Percentiles rank a stretch among this genome's conserved stretches.
These are phyloP conservation scores for Fragilaria crotonensis DNA, from an alignment of 108 stramenopile genomes.

Conservation along the genomic window DNA sequence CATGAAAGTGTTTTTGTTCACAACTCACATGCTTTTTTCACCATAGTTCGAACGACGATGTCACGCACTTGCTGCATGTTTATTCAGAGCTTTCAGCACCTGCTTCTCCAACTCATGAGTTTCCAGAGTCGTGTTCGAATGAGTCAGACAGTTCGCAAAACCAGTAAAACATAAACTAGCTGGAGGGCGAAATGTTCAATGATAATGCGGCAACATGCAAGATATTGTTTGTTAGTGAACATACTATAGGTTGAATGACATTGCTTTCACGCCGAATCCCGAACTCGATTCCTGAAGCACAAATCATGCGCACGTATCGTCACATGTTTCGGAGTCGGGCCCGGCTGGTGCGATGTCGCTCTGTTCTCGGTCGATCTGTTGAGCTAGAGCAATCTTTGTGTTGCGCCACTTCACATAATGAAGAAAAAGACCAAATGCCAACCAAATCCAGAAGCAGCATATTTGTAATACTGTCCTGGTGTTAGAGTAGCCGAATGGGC, in stretches of 20 bases:
- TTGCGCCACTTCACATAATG: conserved; percentile 10
- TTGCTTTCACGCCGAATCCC: too few relatives aligned
- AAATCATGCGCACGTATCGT: too few relatives aligned
- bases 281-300: too few relatives aligned
- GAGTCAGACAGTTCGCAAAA: conserved; percentile 6
- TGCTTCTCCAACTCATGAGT: conserved; percentile 7
- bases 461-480: conserved; percentile 8
- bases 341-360: too few relatives aligned
- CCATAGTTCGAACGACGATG: conserved; percentile 35
- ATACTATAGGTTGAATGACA: too few relatives aligned
- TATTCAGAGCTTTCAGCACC: conserved; percentile 32
- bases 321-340: too few relatives aligned
- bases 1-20: conserved; percentile 4
- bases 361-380: too few relatives aligned
- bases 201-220: too few relatives aligned
- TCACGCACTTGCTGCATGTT: conserved; percentile 49
- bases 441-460: conserved; percentile 11
- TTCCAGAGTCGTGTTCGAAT: conserved; percentile 4
- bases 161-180: too few relatives aligned
- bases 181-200: too few relatives aligned
- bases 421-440: background rate
- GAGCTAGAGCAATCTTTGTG: conserved; percentile 2
- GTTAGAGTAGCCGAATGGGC: conserved; percentile 11
- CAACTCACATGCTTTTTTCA: conserved; percentile 1
- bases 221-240: too few relatives aligned